A percentile compares a stretch with the other conserved stretches of the same genome.
Evolutionary conservation across 2,329 filamentous ascomycete genomes (phyloP).

Genomic region (Microcera coccophila): DNA sequence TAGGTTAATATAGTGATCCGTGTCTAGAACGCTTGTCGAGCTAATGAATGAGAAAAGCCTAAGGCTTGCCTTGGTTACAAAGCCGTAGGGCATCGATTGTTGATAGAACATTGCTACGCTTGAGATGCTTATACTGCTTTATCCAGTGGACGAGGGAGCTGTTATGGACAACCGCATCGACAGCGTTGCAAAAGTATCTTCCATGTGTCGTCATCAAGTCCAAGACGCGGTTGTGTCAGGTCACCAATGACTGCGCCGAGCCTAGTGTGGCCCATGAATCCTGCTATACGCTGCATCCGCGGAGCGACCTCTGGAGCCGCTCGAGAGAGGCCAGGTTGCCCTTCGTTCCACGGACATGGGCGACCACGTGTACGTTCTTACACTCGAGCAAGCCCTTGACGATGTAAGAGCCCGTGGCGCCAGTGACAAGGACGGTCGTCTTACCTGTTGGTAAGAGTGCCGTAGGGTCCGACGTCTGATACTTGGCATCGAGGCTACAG

Average conservation of each 20-base stretch:
- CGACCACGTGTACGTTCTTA: conserved; percentile 43
- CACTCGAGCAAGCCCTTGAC: conserved; percentile 67
- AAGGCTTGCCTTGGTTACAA: conserved; percentile 72
- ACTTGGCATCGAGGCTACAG: conserved; percentile 43
- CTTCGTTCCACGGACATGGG: conserved; percentile 66
- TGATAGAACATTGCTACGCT: conserved; percentile 71
- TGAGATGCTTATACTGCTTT: conserved; percentile 67
- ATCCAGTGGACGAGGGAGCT: conserved; percentile 82
- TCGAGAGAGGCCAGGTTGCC: conserved; percentile 56
- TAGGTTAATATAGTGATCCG: conserved; percentile 71
- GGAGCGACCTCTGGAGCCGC: conserved; percentile 63
- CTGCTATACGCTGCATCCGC: conserved; percentile 77
- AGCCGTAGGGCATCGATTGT: conserved; percentile 74
- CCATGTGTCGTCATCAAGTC: conserved; percentile 65
- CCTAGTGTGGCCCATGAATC: conserved; percentile 61
- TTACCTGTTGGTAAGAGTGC: conserved; percentile 27
- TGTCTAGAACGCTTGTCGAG: conserved; percentile 72
- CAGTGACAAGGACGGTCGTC: conserved; percentile 73
- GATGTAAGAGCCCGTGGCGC: conserved; percentile 77
- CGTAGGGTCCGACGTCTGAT: conserved; percentile 35
- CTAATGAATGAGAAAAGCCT: conserved; percentile 78
- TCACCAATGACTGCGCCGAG: conserved; percentile 70
- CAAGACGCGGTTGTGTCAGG: conserved; percentile 67
- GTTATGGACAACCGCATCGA: conserved; percentile 77
- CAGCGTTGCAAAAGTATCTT: conserved; percentile 58